A percentile compares a stretch with the other conserved stretches of the same genome.
Evolutionary conservation across 2,329 filamentous ascomycete species (phyloP).

Genomic region (Metarhizium brunneum): DNA sequence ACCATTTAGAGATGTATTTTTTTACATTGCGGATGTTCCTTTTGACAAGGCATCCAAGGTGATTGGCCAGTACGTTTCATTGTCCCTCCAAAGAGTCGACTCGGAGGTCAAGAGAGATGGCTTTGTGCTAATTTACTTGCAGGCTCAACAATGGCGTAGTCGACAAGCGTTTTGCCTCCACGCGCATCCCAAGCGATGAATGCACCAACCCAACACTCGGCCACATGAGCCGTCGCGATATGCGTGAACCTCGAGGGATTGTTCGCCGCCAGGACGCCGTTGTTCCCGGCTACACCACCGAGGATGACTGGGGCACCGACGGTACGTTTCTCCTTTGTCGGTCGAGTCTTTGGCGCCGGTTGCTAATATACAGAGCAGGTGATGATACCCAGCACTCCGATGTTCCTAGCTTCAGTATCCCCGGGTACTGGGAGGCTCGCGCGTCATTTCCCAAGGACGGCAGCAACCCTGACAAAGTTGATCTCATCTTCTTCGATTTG

Average conservation of each 20-base stretch:
- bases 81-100: background rate
- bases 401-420: constrained; percentile 37
- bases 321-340: constrained; percentile 10
- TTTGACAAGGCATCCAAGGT: constrained; percentile 31
- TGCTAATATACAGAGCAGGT: constrained; percentile 16
- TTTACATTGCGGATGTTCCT: constrained; percentile 43
- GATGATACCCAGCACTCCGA: constrained; percentile 44
- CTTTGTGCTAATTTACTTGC: background rate
- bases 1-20: constrained; percentile 43
- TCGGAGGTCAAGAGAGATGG: background rate
- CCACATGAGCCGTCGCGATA: constrained; percentile 11
- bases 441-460: constrained; percentile 37
- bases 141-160: constrained; percentile 33
- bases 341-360: background rate
- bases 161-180: constrained; percentile 25
- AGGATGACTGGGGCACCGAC: constrained; percentile 46
- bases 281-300: constrained; percentile 43
- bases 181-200: constrained; percentile 29
- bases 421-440: constrained; percentile 40
- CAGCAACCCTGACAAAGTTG: constrained; percentile 32
- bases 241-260: constrained; percentile 23
- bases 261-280: constrained; percentile 39
- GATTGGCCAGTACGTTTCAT: constrained; percentile 15
- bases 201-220: constrained; percentile 37
- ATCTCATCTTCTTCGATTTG: constrained; percentile 46